Percentiles rank a stretch among this genome's conserved stretches.
Conservation (phyloP, 306 rosid species). For the Glycine tomentella region DNA sequence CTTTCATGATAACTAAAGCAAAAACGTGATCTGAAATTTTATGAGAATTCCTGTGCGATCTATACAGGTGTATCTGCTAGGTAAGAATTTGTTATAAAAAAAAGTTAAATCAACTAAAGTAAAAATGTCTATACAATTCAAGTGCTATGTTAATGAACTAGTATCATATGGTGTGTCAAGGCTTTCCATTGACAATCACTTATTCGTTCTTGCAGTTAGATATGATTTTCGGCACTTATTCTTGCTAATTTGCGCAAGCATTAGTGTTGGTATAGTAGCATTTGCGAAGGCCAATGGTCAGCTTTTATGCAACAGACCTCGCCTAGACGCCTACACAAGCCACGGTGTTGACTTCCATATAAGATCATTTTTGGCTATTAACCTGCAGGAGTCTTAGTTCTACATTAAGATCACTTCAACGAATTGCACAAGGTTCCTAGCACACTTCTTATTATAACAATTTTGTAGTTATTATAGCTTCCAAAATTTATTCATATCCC, state of each 20-base stretch:
- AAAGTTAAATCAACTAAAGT: neutral
- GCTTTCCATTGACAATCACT: neutral
- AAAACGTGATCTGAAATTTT: neutral
- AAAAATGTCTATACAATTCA: neutral
- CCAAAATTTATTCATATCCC: slow-evolving; percentile 37
- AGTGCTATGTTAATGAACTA: neutral
- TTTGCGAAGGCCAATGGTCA: slow-evolving; percentile 84
- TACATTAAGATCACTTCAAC: slow-evolving; percentile 35
- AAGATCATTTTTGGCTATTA: neutral
- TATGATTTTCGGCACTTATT: slow-evolving; percentile 75
- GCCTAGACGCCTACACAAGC: slow-evolving; percentile 78
- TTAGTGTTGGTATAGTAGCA: slow-evolving; percentile 74
- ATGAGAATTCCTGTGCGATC: neutral
- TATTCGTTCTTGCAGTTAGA: slow-evolving; percentile 55
- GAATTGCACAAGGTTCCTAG: slow-evolving; percentile 18
- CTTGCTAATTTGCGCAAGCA: slow-evolving; percentile 75
- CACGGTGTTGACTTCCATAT: slow-evolving; percentile 52
- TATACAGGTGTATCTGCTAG: neutral
- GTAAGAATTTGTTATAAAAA: neutral
- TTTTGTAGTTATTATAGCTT: slow-evolving; percentile 39
- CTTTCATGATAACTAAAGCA: neutral
- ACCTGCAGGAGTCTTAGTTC: slow-evolving; percentile 30
- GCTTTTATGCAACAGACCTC: slow-evolving; percentile 81
- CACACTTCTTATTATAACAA: slow-evolving; percentile 15
- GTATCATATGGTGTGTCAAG: neutral